Base-by-base conservation (phyloP, 768 basidiomycete species). In the Leccinum subtestaceum region DNA sequence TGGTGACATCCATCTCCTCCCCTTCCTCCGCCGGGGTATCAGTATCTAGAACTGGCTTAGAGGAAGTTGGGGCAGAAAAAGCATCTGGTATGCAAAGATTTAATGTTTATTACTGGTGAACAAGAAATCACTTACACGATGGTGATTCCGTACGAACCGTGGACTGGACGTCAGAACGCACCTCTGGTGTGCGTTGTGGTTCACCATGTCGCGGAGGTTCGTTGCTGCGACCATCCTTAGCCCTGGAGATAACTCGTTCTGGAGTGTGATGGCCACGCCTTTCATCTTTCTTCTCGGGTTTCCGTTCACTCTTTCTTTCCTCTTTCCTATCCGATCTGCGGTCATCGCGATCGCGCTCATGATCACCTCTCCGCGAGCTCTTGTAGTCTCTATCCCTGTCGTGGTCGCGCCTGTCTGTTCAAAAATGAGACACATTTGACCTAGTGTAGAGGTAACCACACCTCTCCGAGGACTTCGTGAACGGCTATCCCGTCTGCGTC, bases 1-100 rank as follows among this genome's bases (percentile, higher is more conserved):
- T 78, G n/a, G 80, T 82, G 29, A 75, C 78, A 17, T 80, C 79
- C 77, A 80, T 78, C 10, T 72, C 81, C 65, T 81, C 79, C 43
- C 73, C 77, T 23, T 76, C 82, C 59, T 87, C 85, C 13, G 74
- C 75, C 47, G 74, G 71, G 52, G 76, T 71, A 59, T 81, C 78
- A 57, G 76, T 71, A 60, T 82, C 79, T 56, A 75, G 70, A 59
- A 75, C 76, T 27, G 72, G 74, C 55, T 70, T 67, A n/a, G 67
- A 65, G 23, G 58, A 38, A 19, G 52, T 48, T 9, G 62, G 34
- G 3, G 13, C 62, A 52, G 63, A 23, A 48, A 25, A 23, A 52
- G 59, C 56, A 17, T 50, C 68, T 67, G 34, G 13, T 9, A 29
- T 46, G 43, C 29, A 2, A 36, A 36, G 9, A 25, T 29, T 60